Evolutionary conservation across 768 basidiomycete species (phyloP), one percentile per base, ranked within the genome.

Genomic region (Sutorius australiensis): DNA sequence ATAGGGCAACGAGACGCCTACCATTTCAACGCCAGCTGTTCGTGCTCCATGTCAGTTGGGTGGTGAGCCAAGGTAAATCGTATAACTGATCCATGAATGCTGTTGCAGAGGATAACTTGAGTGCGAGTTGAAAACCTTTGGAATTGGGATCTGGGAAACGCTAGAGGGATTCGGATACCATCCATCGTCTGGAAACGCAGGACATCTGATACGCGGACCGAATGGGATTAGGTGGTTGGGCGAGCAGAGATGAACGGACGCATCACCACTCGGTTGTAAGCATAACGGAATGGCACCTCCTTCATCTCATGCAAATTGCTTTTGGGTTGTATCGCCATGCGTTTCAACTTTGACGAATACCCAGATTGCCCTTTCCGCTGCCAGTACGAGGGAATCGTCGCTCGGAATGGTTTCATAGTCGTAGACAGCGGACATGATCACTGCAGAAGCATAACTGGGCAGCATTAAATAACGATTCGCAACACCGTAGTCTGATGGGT

Each of bases 401-500:
- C 59, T 49, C n/a, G 59, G 59, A 50, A 48, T 32, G 14, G 67
- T 69, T 45, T 68, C 67, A 50, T 68, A 68, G 42, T 69, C 67
- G 31, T 71, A 68, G 16, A 69, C 67, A 19, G 46, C 57, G 28
- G 67, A 69, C 67, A 68, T 68, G 50, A 68, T 71, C 31, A 68
- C 51, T 10, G 62, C 63, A 10, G 67, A 69, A 47, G 67, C 62
- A 43, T 70, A 61, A 5, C 74, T 74, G 54, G 28, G 33, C 24
- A 40, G 32, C 32, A 44, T 36, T 11, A 27, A 44, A 32, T 11
- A 27, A 30, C 11, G 30, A 37, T 48, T 36, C 31, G 61, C 36
- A 47, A 40, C 36, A 37, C 43, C 44, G 34, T 16, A 13, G 31
- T 6, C 11, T 31, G 27, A 39, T 30, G 12, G 19, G 14, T 16